Evolutionary conservation across 352 stramenopile genomes (phyloP).

Genomic region (Phytophthora boehmeriae): DNA sequence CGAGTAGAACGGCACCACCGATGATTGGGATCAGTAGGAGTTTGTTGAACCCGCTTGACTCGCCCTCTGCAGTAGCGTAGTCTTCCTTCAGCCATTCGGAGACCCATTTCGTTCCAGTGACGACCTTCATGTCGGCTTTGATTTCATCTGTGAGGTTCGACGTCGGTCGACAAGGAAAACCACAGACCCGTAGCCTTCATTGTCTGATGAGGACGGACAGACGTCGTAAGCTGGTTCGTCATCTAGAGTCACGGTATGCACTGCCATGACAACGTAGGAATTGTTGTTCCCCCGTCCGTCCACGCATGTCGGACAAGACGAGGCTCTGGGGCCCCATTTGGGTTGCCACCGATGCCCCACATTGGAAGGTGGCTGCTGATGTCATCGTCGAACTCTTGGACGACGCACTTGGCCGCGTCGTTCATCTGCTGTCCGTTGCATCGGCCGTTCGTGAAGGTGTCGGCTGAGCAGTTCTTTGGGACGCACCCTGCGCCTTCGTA

Average conservation of each 20-base stretch:
- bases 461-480: constrained; percentile 30
- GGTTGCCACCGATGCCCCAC: constrained; percentile 28
- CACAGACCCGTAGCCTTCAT: constrained; percentile 30
- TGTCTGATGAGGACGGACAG: constrained; percentile 16
- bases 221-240: constrained; percentile 30
- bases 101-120: constrained; percentile 24
- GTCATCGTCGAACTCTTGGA: constrained; percentile 22
- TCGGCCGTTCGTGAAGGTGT: constrained; percentile 12
- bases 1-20: background rate
- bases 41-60: constrained; percentile 19
- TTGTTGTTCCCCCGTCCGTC: constrained; percentile 7
- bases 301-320: constrained; percentile 28
- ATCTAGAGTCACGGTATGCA: constrained; percentile 20
- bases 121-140: constrained; percentile 9
- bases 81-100: constrained; percentile 29
- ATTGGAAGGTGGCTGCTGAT: constrained; percentile 23
- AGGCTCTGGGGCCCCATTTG: background rate
- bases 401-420: constrained; percentile 31
- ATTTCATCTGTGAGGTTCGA: constrained; percentile 15
- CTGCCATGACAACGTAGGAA: constrained; percentile 27
- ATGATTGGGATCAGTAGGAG: constrained; percentile 26
- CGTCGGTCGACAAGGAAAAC: constrained; percentile 41
- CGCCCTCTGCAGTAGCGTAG: constrained; percentile 7
- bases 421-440: constrained; percentile 50
- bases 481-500: constrained; percentile 24